Evolutionary conservation across 352 stramenopile species (phyloP).

Genomic region (Globisporangium paroecandrum): DNA sequence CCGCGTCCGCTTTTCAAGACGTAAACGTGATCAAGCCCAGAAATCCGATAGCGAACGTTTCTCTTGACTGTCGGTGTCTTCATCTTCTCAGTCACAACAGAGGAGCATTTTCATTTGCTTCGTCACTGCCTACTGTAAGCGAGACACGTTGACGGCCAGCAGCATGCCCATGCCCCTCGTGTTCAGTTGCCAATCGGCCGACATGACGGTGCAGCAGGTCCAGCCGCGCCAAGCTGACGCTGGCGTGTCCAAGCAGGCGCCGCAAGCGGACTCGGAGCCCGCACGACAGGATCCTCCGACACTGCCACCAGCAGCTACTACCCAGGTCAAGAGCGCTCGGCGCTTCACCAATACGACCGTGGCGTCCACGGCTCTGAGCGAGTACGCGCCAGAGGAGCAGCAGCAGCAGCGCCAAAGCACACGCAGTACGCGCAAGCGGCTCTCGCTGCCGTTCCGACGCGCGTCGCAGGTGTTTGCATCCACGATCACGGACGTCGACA

Average conservation of each 20-base stretch:
- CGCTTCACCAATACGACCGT: conserved; percentile 2
- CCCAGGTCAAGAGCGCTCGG: not conserved
- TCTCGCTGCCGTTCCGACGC: conserved; percentile 16
- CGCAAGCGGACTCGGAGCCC: not conserved
- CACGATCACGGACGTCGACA: conserved; percentile 50
- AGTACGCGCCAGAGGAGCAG: not conserved
- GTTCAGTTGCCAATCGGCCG: conserved; percentile 2
- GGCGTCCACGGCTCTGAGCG: not conserved
- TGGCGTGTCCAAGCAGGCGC: not conserved
- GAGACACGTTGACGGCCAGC: too few relatives aligned
- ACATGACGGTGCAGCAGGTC: not conserved
- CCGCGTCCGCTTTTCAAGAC: too few relatives aligned
- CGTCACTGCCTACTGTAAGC: not conserved
- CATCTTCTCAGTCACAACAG: not conserved
- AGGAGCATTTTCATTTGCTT: not conserved
- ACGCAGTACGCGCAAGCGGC: conserved; percentile 5
- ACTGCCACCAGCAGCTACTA: not conserved
- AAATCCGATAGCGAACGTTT: too few relatives aligned
- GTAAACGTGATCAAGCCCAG: too few relatives aligned
- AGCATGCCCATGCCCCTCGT: conserved; percentile 5
- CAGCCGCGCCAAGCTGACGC: not conserved
- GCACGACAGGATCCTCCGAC: not conserved
- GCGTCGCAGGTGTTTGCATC: conserved; percentile 16
- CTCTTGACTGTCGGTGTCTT: too few relatives aligned
- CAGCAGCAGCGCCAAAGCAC: not conserved